Conservation (phyloP, 495 filamentous ascomycete species). For the Astrothelium subdiscretum region DNA sequence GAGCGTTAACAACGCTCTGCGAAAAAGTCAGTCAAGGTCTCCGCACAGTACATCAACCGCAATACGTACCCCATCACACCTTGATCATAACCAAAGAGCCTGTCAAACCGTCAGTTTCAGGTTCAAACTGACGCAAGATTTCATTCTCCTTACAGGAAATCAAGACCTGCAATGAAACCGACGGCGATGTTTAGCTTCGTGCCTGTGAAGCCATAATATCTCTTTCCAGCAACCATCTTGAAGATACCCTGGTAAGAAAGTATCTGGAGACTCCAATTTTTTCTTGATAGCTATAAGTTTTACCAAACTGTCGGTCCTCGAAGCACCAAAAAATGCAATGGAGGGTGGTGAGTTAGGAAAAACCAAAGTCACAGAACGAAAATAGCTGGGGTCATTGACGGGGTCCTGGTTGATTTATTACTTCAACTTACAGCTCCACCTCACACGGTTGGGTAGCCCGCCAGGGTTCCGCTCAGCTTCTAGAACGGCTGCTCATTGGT, state of each 20-base stretch:
- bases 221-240: constrained; percentile 3
- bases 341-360: not conserved
- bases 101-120: not conserved
- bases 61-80: constrained; percentile 9
- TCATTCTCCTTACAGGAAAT: constrained; percentile 38
- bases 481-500: too few relatives aligned
- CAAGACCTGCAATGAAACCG: constrained; percentile 52
- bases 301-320: too few relatives aligned
- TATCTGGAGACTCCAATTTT: too few relatives aligned
- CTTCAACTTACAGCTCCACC: too few relatives aligned
- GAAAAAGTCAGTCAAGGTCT: not conserved
- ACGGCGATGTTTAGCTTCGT: constrained; percentile 50
- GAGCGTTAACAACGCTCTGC: constrained; percentile 15
- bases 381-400: not conserved
- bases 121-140: too few relatives aligned
- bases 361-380: not conserved
- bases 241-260: not conserved
- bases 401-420: not conserved
- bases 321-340: not conserved
- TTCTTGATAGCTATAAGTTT: too few relatives aligned
- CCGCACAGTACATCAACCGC: not conserved
- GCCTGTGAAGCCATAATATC: constrained; percentile 54
- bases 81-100: constrained; percentile 21
- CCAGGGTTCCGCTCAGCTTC: too few relatives aligned
- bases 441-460: too few relatives aligned